Conservation (phyloP, 208 protist genomes). For the Crithidia acanthocephali region DNA sequence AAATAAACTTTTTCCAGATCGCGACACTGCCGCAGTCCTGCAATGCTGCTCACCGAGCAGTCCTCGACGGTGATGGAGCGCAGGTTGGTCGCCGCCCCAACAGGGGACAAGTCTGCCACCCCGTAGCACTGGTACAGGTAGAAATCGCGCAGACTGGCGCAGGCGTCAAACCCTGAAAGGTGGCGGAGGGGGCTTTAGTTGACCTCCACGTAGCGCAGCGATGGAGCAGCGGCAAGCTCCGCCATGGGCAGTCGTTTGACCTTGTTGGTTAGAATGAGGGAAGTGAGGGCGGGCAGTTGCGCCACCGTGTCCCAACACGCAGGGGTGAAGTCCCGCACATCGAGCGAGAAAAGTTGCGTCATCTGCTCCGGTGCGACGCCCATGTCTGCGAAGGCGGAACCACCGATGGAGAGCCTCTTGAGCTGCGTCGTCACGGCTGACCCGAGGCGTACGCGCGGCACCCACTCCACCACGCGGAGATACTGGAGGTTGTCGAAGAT, state of each 20-base stretch:
- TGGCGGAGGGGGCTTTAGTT: not conserved
- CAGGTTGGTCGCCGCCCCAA: not conserved
- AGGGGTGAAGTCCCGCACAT: not conserved
- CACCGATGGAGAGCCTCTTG: slow-evolving; percentile 2
- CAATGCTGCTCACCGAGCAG: slow-evolving; percentile 22
- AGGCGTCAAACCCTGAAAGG: slow-evolving; percentile 13
- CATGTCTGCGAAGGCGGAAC: not conserved
- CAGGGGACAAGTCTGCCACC: slow-evolving; percentile 1
- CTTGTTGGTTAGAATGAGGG: not conserved
- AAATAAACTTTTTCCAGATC: slow-evolving; percentile 7
- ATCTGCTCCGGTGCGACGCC: not conserved
- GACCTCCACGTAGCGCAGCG: not conserved
- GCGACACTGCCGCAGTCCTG: slow-evolving; percentile 2
- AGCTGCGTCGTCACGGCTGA: slow-evolving; percentile 4
- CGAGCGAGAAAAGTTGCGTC: not conserved
- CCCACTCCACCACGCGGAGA: slow-evolving; percentile 18
- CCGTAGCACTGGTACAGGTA: slow-evolving; percentile 8
- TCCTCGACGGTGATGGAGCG: not conserved
- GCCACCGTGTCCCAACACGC: slow-evolving; percentile 3
- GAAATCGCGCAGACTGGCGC: not conserved
- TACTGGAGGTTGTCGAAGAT: slow-evolving; percentile 3
- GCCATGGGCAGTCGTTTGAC: slow-evolving; percentile 7
- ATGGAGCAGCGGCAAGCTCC: slow-evolving; percentile 3
- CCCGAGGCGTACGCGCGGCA: slow-evolving; percentile 3
- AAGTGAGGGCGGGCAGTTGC: slow-evolving; percentile 3